phyloP scores from a whole-genome alignment of 2,329 filamentous ascomycete genomes.

The Metarhizium humberi region DNA sequence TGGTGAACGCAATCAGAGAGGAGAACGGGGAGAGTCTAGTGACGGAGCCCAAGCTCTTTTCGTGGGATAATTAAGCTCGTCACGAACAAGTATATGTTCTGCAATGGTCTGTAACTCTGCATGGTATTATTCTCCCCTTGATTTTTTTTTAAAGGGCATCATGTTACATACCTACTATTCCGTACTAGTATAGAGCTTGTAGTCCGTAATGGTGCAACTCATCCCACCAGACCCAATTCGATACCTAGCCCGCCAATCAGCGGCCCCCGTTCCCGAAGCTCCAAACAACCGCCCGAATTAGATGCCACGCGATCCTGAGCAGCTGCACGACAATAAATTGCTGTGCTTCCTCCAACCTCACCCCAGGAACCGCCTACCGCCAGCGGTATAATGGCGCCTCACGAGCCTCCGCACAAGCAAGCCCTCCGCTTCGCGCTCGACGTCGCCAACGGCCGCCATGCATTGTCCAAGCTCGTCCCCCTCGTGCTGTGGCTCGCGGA shows the following conservation, averaged over 20 bases:
- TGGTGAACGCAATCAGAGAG: slow-evolving; percentile 52
- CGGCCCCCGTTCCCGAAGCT: slow-evolving; percentile 4
- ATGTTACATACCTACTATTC: too few species aligned
- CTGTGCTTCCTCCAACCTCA: not conserved
- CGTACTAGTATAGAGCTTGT: too few species aligned
- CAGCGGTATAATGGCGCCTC: slow-evolving; percentile 17
- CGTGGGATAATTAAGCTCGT: slow-evolving; percentile 8
- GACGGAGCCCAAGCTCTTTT: slow-evolving; percentile 21
- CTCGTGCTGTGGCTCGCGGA: slow-evolving; percentile 61
- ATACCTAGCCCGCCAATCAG: not conserved
- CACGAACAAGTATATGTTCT: too few species aligned
- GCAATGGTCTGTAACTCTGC: too few species aligned
- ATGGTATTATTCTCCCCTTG: too few species aligned
- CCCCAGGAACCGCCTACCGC: not conserved
- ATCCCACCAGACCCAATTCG: not conserved
- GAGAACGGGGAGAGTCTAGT: slow-evolving; percentile 18
- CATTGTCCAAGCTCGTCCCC: slow-evolving; percentile 40
- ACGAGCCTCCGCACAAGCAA: slow-evolving; percentile 13
- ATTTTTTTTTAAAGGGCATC: too few species aligned
- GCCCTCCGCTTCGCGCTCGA: slow-evolving; percentile 27
- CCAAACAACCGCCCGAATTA: not conserved
- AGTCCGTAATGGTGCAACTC: not conserved
- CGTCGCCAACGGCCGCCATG: slow-evolving; percentile 38
- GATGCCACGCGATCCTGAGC: slow-evolving; percentile 1
- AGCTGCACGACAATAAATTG: not conserved